Conservation (phyloP, 768 basidiomycete genomes). For the Lyophyllum decastes region DNA sequence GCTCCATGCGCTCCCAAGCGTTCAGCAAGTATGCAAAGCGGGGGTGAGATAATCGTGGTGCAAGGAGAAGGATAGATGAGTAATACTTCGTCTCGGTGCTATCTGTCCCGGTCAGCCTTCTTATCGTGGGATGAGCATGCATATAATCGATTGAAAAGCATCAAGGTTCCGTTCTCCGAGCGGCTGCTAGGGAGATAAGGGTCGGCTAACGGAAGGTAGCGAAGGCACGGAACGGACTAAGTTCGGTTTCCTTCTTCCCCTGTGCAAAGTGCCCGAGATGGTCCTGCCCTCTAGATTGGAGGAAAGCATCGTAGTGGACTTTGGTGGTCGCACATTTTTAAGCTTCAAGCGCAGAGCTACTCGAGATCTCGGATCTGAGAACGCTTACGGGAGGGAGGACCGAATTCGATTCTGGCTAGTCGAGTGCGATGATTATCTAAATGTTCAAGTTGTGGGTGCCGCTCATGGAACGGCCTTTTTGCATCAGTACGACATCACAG, state of each 20-base stretch:
- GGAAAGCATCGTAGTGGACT: background rate
- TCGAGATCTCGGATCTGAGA: conserved; percentile 2
- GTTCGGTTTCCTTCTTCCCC: background rate
- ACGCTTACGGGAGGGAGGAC: conserved; percentile 1
- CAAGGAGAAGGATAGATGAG: background rate
- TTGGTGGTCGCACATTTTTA: background rate
- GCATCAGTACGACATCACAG: background rate
- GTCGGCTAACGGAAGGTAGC: background rate
- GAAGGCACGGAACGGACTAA: background rate
- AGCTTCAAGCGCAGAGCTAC: background rate
- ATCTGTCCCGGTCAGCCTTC: background rate
- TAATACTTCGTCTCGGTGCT: background rate
- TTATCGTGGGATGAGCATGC: background rate
- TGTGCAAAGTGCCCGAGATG: no score
- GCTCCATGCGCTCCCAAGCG: background rate
- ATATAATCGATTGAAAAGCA: background rate
- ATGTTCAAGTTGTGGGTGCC: background rate
- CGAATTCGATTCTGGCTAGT: background rate
- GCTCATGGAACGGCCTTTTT: background rate
- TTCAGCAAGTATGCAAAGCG: background rate
- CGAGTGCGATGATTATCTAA: background rate
- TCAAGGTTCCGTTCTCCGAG: background rate
- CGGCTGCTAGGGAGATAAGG: background rate
- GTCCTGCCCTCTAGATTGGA: background rate
- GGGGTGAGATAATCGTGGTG: background rate